Evolutionary conservation across 2,329 filamentous ascomycete genomes (phyloP).

Genomic region (Colletotrichum costaricense): DNA sequence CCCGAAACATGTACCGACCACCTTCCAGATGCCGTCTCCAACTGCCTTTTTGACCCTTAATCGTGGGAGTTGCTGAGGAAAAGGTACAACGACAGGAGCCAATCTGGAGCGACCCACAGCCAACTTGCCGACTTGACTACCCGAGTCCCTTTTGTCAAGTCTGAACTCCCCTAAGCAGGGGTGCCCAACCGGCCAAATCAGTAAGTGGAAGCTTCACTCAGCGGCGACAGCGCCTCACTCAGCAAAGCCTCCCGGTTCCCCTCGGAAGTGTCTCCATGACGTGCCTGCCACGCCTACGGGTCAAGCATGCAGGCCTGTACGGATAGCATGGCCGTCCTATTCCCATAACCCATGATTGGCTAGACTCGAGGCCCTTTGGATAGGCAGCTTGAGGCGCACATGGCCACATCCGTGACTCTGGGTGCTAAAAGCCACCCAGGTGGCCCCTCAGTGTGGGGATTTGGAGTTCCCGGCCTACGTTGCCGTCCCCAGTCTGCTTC

Average conservation of each 20-base stretch:
- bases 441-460: constrained; percentile 4
- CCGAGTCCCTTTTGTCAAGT: constrained; percentile 23
- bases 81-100: constrained; percentile 1
- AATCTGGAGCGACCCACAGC: constrained; percentile 7
- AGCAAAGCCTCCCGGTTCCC: neutral
- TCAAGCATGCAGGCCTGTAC: neutral
- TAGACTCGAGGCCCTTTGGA: neutral
- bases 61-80: neutral
- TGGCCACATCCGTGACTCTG: neutral
- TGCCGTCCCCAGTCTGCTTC: constrained; percentile 27
- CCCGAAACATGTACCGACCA: neutral
- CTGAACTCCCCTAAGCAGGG: constrained; percentile 16
- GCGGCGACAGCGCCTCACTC: neutral
- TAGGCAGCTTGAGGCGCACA: neutral
- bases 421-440: neutral
- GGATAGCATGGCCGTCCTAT: neutral
- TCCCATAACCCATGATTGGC: neutral
- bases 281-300: neutral
- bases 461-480: constrained; percentile 31
- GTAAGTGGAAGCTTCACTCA: neutral
- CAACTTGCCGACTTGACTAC: constrained; percentile 35
- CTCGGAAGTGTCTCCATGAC: neutral
- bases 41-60: neutral
- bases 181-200: constrained; percentile 18
- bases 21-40: constrained; percentile 3